These are phyloP conservation scores for Solanum hybrid DNA, from an alignment of 305 asterid genomes.

Conservation along the genomic window DNA sequence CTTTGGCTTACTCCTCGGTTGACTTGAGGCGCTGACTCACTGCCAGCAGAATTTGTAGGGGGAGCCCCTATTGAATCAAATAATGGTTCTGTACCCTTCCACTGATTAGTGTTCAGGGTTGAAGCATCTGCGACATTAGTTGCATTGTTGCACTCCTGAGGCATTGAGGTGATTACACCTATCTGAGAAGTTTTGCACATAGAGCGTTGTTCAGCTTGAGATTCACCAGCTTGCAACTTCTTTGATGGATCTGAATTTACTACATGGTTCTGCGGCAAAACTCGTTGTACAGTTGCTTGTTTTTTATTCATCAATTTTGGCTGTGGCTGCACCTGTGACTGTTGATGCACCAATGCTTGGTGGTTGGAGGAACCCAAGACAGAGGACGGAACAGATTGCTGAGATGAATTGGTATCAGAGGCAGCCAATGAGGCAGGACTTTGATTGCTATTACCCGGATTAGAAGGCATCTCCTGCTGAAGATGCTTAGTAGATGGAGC, in stretches of 20 bases:
- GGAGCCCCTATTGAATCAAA: conserved; percentile 28
- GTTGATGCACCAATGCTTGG: conserved; percentile 19
- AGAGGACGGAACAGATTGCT: conserved; percentile 32
- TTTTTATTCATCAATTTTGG: conserved; percentile 38
- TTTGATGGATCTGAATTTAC: conserved; percentile 24
- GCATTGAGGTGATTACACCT: conserved; percentile 19
- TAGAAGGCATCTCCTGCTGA: conserved; percentile 28
- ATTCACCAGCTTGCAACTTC: conserved; percentile 37
- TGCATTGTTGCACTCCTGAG: conserved; percentile 29
- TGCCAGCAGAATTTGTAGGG: conserved; percentile 27
- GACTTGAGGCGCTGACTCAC: conserved; percentile 25
- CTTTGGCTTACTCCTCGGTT: conserved; percentile 34
- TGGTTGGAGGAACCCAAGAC: conserved; percentile 35
- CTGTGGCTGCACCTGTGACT: conserved; percentile 22
- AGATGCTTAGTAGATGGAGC: conserved; percentile 35
- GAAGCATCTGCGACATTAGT: conserved; percentile 25
- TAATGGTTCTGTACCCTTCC: conserved; percentile 38
- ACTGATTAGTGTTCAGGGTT: conserved; percentile 26
- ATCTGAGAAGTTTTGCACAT: conserved; percentile 30
- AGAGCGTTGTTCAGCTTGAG: conserved; percentile 32
- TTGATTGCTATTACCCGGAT: conserved; percentile 35
- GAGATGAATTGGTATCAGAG: conserved; percentile 26
- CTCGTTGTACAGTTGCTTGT: conserved; percentile 36
- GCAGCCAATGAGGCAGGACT: conserved; percentile 32
- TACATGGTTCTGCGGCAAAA: conserved; percentile 33